These are phyloP conservation scores for Tetragonia tetragonoides DNA, from an alignment of 148 eudicot species.

Conservation along the genomic window DNA sequence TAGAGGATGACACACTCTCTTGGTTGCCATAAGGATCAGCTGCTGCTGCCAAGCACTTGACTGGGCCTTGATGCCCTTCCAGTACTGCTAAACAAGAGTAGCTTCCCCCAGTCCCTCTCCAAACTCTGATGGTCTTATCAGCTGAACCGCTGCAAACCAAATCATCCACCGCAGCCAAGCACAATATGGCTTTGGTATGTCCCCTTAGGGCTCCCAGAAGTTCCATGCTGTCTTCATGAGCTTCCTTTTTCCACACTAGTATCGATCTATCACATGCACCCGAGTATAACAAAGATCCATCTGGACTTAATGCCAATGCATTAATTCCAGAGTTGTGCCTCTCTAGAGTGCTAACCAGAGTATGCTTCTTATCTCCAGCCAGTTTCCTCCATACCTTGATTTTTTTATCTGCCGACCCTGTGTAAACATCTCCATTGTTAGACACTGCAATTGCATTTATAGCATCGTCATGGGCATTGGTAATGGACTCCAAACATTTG, in stretches of 20 bases:
- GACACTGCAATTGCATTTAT: conserved; percentile 67
- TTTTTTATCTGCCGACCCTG: conserved; percentile 79
- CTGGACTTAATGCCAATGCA: conserved; percentile 59
- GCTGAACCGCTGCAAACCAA: conserved; percentile 79
- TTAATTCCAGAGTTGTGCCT: conserved; percentile 75
- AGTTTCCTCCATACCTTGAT: conserved; percentile 71
- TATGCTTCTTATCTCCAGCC: conserved; percentile 45
- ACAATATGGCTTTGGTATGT: conserved; percentile 67
- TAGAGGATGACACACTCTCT: conserved; percentile 35
- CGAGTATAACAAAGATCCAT: conserved; percentile 63
- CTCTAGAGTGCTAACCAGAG: conserved; percentile 44
- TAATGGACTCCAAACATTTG: conserved; percentile 75
- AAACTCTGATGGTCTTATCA: conserved; percentile 75
- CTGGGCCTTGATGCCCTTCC: conserved; percentile 77
- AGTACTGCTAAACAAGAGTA: conserved; percentile 67
- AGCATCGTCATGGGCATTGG: conserved; percentile 84
- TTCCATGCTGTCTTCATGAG: conserved; percentile 36
- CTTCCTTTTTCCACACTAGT: conserved; percentile 63
- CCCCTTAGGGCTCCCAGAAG: conserved; percentile 55
- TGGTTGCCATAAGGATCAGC: conserved; percentile 30
- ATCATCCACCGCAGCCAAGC: conserved; percentile 47
- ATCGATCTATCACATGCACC: conserved; percentile 71
- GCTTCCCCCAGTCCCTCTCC: conserved; percentile 48
- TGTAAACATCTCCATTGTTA: conserved; percentile 52
- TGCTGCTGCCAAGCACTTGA: conserved; percentile 64